phyloP scores from a whole-genome alignment of 2,329 filamentous ascomycete species.

The Exophiala calicioides region DNA sequence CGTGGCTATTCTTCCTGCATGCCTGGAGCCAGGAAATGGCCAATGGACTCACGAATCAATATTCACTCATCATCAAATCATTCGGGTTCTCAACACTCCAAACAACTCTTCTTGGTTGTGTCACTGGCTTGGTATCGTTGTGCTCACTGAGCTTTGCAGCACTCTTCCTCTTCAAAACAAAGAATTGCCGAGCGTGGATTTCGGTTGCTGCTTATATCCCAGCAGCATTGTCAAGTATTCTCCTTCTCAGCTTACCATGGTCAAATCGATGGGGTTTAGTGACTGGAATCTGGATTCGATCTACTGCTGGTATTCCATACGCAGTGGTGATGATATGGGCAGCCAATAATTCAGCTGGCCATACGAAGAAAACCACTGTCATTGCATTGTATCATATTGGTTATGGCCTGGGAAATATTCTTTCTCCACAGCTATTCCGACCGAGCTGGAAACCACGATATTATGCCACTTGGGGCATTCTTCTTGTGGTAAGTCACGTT shows the following conservation, averaged over 20 bases:
- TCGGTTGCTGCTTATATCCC: slow-evolving; percentile 39
- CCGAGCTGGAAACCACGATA: slow-evolving; percentile 53
- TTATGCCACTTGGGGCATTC: slow-evolving; percentile 33
- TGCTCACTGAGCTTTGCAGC: slow-evolving; percentile 35
- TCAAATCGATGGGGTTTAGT: slow-evolving; percentile 41
- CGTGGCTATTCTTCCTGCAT: slow-evolving; percentile 43
- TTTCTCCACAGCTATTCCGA: slow-evolving; percentile 63
- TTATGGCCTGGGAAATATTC: slow-evolving; percentile 62
- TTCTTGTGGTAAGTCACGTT: slow-evolving; percentile 36
- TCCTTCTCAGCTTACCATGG: slow-evolving; percentile 41
- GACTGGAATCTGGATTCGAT: slow-evolving; percentile 42
- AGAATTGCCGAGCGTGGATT: slow-evolving; percentile 31
- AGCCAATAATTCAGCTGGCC: slow-evolving; percentile 51
- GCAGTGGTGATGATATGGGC: slow-evolving; percentile 45
- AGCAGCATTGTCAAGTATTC: slow-evolving; percentile 40
- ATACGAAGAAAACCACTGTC: slow-evolving; percentile 64
- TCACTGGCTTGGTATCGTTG: slow-evolving; percentile 29
- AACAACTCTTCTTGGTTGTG: slow-evolving; percentile 52
- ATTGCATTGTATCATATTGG: slow-evolving; percentile 62
- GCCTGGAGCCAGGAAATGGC: slow-evolving; percentile 43
- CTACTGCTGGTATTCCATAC: slow-evolving; percentile 41
- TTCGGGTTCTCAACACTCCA: slow-evolving; percentile 54
- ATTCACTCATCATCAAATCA: slow-evolving; percentile 48
- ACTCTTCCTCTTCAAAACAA: slow-evolving; percentile 34
- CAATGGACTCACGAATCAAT: slow-evolving; percentile 44